These are phyloP conservation scores for Alternaria novae-zelandiae DNA, from an alignment of 2,329 filamentous ascomycete genomes.

Conservation along the genomic window DNA sequence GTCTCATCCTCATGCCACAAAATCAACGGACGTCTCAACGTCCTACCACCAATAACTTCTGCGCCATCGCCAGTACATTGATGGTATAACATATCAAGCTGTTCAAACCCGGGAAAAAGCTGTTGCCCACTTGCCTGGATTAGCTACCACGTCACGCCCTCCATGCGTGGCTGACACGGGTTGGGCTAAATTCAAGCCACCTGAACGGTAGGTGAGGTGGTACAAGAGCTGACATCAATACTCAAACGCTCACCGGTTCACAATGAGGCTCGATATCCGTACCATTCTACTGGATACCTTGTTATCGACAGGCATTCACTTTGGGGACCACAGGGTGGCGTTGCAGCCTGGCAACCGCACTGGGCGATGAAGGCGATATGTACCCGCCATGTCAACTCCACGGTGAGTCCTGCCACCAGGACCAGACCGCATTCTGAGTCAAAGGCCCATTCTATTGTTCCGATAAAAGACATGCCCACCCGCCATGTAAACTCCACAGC, in stretches of 20 bases:
- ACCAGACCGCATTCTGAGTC: not conserved
- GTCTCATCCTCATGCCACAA: no score
- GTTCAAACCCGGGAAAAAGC: not conserved
- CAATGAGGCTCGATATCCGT: not conserved
- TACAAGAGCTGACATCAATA: not conserved
- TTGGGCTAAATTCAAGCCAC: not conserved
- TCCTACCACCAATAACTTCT: no score
- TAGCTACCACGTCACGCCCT: not conserved
- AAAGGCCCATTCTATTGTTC: accelerated
- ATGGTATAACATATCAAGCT: not conserved
- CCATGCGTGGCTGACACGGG: not conserved
- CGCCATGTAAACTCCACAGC: not conserved
- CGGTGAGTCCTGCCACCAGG: not conserved
- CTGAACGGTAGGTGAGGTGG: not conserved
- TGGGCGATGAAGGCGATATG: accelerated
- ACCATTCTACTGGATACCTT: not conserved
- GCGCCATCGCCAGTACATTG: not conserved
- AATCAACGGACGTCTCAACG: no score
- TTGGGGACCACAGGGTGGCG: not conserved
- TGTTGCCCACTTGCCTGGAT: not conserved
- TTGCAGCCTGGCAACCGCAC: not conserved
- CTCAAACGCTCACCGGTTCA: not conserved
- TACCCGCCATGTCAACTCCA: not conserved
- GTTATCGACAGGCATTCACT: not conserved
- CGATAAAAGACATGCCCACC: not conserved